Evolutionary conservation across 345 rosid genomes (phyloP), one percentile per base, ranked within the genome.

Genomic region (Gossypium rotundifolium): DNA sequence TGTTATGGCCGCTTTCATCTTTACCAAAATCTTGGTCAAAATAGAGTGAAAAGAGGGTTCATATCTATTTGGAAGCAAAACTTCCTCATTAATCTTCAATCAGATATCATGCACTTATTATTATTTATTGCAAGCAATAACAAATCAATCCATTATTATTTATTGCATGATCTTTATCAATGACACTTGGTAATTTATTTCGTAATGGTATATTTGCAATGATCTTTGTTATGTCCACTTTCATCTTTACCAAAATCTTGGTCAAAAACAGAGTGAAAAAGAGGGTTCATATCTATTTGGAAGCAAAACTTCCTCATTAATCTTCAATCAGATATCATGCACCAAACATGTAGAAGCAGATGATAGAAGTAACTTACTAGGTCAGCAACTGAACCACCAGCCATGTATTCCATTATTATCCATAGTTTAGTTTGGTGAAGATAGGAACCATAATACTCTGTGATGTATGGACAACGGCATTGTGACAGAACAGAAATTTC

Each of bases 341-440:
- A 45, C 66, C 40, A 59, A 61, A 46, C 23, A 38, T 7, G 44
- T 14, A 61, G 44, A 60, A 76, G 65, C 71, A 75, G 63, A 61
- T 69, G 65, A 53, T 14, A 73, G 73, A 84, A 79, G 85, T 82
- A 75, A 91, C 96, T 74, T 89, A 96, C 99, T 59, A 96, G 91
- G 84, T 93, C 99, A 80, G 99, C 98, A 83, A 95, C 99, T 66
- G 99, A 95, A 78, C 98, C 99, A 79, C 99, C 98, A 11, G 98
- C 97, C 99, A 95, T 96, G 84, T 83, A 95, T 76, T 95, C 99
- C 97, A 95, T 96, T 81, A 96, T 91, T 84, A 96, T 95, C 97
- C 99, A 95, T 64, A 95, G 81, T 86, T 95, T 95, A 71, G 99
- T 95, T 84, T 91, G 98, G 77, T 91, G 89, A 75, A 95, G 97